These are phyloP conservation scores for Colletotrichum sp. DNA, from an alignment of 2,329 filamentous ascomycete genomes.

Conservation along the genomic window DNA sequence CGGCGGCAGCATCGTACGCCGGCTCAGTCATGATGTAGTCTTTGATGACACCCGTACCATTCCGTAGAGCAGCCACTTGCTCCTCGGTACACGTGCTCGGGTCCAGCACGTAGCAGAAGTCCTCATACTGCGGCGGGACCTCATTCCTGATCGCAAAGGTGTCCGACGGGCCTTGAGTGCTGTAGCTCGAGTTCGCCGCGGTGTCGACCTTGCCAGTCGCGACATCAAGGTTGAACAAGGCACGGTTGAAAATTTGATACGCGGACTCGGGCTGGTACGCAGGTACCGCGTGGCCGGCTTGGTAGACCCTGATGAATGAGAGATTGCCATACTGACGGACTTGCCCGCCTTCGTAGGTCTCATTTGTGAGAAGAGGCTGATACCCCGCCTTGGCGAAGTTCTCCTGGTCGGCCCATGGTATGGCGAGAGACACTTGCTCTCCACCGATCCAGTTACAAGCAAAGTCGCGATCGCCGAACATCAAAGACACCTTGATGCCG, in stretches of 20 bases:
- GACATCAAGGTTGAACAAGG: constrained; percentile 28
- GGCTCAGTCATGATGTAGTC: constrained; percentile 27
- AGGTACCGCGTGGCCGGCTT: constrained; percentile 62
- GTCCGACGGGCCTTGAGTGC: constrained; percentile 23
- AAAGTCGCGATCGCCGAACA: constrained; percentile 57
- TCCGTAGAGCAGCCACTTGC: constrained; percentile 54
- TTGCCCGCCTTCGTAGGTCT: constrained; percentile 63
- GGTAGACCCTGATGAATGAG: constrained; percentile 62
- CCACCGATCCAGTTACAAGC: constrained; percentile 64
- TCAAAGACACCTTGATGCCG: constrained; percentile 64
- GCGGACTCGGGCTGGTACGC: constrained; percentile 53
- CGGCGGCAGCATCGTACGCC: not conserved
- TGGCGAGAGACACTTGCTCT: constrained; percentile 47
- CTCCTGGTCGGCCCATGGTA: constrained; percentile 33
- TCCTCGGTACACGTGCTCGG: constrained; percentile 42
- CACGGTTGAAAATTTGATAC: constrained; percentile 54
- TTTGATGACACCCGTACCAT: constrained; percentile 55
- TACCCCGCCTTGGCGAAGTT: constrained; percentile 58
- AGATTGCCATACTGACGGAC: constrained; percentile 73
- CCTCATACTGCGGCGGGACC: constrained; percentile 23
- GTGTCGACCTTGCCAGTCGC: constrained; percentile 26
- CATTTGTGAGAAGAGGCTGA: constrained; percentile 63
- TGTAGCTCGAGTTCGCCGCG: constrained; percentile 17
- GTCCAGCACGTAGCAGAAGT: constrained; percentile 29
- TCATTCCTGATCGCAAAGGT: constrained; percentile 23